Base-by-base conservation (phyloP, 805 yeast species). In the Candida dajiaensis region DNA sequence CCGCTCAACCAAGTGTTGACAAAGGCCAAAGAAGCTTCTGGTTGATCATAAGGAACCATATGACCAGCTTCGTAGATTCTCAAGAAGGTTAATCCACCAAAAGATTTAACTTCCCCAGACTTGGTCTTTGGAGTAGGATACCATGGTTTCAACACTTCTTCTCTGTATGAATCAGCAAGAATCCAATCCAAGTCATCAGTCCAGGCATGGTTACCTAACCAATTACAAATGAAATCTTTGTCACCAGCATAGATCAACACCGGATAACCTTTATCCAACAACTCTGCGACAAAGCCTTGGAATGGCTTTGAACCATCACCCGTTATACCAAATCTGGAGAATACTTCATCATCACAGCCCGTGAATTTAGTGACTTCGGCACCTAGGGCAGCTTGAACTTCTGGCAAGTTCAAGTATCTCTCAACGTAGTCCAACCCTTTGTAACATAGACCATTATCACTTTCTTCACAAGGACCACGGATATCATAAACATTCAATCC, bases 201-300 rank as follows among this genome's bases (percentile, higher is more conserved):
- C 94, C 95, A 88, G 13, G 86, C 94, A 55, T 78, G 79, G 68
- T 88, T 86, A 54, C 96, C 97, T 53, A 89, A 73, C 94, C 96
- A 89, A 71, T 89, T 89, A 69, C 96, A 89, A 61, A 89, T 88
- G 66, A 77, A 89, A 66, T 89, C 97, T 67, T 89, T 86, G 65
- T 89, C 95, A 61, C 97, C 97, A n/a, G 96, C 96, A 57, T 89
- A 89, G 50, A 88, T 78, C 59, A 89, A 75, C 5, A 89, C 90
- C 18, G 96, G 96, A 41, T 88, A 61, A 22, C 78, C 83, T 48
- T 73, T 65, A 58, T 86, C 83, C 56, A 89, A 73, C 48, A 89
- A 66, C 49, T 83, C 84, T 12, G 83, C 71, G 40, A 90, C 83
- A 47, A 74, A 81, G 51, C 74, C 78, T 63, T 87, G 92, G 78